These are phyloP conservation scores for Fagus crenata DNA, from an alignment of 306 rosid species.

Conservation along the genomic window DNA sequence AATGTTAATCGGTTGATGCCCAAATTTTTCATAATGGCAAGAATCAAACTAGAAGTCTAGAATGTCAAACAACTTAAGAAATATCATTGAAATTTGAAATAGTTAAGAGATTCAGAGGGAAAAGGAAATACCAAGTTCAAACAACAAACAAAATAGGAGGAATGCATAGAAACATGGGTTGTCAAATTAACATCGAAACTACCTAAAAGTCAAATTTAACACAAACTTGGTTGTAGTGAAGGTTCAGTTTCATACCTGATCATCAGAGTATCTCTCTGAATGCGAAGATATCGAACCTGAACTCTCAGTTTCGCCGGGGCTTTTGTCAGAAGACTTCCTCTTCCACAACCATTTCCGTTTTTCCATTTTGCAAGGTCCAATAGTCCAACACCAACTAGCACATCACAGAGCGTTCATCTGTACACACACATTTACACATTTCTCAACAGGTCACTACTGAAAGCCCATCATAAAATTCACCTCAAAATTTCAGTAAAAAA, in stretches of 20 bases:
- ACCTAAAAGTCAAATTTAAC: constrained; percentile 4
- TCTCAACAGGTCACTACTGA: constrained; percentile 26
- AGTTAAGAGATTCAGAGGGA: not conserved
- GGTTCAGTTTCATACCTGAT: constrained; percentile 53
- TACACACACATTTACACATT: constrained; percentile 14
- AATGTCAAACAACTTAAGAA: not conserved
- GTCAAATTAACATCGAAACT: not conserved
- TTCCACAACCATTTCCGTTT: constrained; percentile 85
- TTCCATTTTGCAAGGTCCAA: constrained; percentile 50
- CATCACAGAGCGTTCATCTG: constrained; percentile 36
- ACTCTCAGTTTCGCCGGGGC: constrained; percentile 77
- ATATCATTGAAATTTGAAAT: not conserved
- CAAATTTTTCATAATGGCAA: not conserved
- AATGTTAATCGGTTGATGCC: not conserved
- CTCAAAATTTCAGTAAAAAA: not conserved
- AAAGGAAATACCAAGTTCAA: not conserved
- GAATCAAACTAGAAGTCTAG: constrained; percentile 14
- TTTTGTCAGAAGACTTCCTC: constrained; percentile 71
- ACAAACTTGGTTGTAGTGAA: constrained; percentile 1
- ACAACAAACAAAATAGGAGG: not conserved
- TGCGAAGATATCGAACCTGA: constrained; percentile 80
- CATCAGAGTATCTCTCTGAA: constrained; percentile 76
- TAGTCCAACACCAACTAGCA: constrained; percentile 40
- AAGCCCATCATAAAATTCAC: constrained; percentile 18
- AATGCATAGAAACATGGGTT: not conserved